These are phyloP conservation scores for Xylaria grammica DNA, from an alignment of 495 filamentous ascomycete species.

Conservation along the genomic window DNA sequence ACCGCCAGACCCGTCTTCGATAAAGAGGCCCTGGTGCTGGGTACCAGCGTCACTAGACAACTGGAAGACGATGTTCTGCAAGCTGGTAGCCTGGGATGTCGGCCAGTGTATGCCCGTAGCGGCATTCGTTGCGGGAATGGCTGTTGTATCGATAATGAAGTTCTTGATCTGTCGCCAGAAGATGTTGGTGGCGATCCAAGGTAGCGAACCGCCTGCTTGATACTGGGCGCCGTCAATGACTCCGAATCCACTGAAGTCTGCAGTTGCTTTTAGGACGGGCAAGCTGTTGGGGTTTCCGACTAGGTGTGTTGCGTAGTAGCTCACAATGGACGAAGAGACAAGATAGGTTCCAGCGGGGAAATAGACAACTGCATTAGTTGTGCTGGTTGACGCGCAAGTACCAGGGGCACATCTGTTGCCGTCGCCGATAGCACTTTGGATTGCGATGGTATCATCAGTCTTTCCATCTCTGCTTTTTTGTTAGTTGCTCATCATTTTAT, in stretches of 20 bases:
- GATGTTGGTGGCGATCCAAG: constrained; percentile 64
- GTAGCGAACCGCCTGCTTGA: constrained; percentile 31
- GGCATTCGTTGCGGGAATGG: constrained; percentile 55
- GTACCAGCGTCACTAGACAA: constrained; percentile 62
- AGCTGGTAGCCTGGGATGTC: constrained; percentile 71
- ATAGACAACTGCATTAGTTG: constrained; percentile 73
- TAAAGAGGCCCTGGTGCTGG: constrained; percentile 76
- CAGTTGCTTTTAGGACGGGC: constrained; percentile 67
- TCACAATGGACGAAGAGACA: constrained; percentile 66
- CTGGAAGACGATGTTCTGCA: constrained; percentile 74
- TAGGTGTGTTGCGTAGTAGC: constrained; percentile 69
- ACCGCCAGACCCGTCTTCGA: constrained; percentile 75
- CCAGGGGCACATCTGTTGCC: constrained; percentile 74
- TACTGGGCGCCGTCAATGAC: constrained; percentile 68
- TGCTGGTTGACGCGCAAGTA: constrained; percentile 77
- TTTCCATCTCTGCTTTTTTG: constrained; percentile 56
- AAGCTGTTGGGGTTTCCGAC: constrained; percentile 72
- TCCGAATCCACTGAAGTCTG: constrained; percentile 61
- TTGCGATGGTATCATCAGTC: constrained; percentile 84
- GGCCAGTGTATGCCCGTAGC: constrained; percentile 80
- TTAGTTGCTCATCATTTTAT: constrained; percentile 2
- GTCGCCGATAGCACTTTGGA: constrained; percentile 78
- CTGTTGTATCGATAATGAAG: constrained; percentile 72
- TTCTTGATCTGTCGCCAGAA: constrained; percentile 81
- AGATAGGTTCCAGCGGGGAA: constrained; percentile 79